A percentile compares a stretch with the other conserved stretches of the same genome.
Conservation (phyloP, 371 early-diverging fungal species). For the Mortierella sp. region DNA sequence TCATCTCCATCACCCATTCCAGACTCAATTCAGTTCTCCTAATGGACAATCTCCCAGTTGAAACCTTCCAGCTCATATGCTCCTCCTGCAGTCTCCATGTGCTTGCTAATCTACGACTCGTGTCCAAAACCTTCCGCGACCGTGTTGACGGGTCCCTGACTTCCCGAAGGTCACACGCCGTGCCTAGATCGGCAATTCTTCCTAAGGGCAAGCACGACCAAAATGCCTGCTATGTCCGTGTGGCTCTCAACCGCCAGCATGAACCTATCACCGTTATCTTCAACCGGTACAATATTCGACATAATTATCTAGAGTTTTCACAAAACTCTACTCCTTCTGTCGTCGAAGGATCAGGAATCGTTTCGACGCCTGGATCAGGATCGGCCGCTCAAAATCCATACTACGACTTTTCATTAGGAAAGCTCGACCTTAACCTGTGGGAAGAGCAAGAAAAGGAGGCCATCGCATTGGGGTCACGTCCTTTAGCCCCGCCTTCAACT, state of each 20-base stretch:
- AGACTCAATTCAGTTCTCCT: background rate
- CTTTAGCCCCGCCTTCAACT: background rate
- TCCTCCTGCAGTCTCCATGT: conserved; percentile 35
- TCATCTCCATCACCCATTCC: conserved; percentile 3
- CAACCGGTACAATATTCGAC: conserved; percentile 23
- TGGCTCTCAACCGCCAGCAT: conserved; percentile 11
- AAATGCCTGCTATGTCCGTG: conserved; percentile 31
- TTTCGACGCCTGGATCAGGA: background rate
- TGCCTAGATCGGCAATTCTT: background rate
- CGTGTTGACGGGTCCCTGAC: conserved; percentile 48
- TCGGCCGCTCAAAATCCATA: background rate
- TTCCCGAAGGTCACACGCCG: conserved; percentile 30
- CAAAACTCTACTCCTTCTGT: conserved; percentile 7
- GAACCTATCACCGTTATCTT: conserved; percentile 33
- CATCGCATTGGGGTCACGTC: background rate
- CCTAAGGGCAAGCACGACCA: conserved; percentile 22
- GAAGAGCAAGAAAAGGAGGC: conserved; percentile 16
- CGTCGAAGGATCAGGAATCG: background rate
- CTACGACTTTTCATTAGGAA: conserved; percentile 18
- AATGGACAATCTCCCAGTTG: conserved; percentile 35
- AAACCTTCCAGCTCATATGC: conserved; percentile 48
- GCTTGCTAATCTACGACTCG: conserved; percentile 31
- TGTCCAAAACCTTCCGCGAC: conserved; percentile 37
- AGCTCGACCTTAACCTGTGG: conserved; percentile 38
- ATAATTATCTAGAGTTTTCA: conserved; percentile 54